These are phyloP conservation scores for Rubroboletus satanas DNA, from an alignment of 768 basidiomycete genomes.

Conservation along the genomic window DNA sequence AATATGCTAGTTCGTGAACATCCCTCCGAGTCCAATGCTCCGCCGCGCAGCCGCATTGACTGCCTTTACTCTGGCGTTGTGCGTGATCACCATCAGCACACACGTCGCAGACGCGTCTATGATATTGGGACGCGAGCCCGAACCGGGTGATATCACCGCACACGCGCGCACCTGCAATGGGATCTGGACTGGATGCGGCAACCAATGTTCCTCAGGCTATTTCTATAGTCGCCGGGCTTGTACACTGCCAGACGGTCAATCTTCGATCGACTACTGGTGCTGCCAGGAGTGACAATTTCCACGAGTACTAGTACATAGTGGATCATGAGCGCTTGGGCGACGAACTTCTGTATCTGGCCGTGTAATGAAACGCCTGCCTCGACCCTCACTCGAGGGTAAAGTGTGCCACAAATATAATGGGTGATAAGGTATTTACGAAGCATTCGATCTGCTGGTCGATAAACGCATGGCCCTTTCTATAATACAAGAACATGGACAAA, in stretches of 20 bases:
- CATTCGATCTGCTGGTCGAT: background rate
- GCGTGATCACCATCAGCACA: background rate
- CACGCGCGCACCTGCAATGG: conserved; percentile 4
- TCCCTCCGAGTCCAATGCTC: background rate
- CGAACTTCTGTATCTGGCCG: background rate
- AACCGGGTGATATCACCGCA: background rate
- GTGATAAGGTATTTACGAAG: background rate
- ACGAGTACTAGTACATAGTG: background rate
- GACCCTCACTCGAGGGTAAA: background rate
- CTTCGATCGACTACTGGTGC: conserved; percentile 10
- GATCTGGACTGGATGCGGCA: conserved; percentile 8
- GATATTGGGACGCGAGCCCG: background rate
- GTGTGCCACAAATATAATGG: background rate
- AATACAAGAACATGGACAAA: conserved; percentile 30
- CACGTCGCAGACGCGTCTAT: background rate
- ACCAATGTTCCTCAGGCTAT: background rate
- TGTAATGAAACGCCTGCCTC: background rate
- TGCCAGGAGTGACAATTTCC: conserved; percentile 1
- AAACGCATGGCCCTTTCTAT: conserved; percentile 22
- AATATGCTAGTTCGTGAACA: background rate
- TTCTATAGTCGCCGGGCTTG: background rate
- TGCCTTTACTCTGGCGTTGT: background rate
- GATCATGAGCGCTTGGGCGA: background rate
- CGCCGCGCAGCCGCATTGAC: background rate
- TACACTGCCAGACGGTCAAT: background rate